Evolutionary conservation across 169 alveolate species (phyloP).

Genomic region (Cystoisospora suis): DNA sequence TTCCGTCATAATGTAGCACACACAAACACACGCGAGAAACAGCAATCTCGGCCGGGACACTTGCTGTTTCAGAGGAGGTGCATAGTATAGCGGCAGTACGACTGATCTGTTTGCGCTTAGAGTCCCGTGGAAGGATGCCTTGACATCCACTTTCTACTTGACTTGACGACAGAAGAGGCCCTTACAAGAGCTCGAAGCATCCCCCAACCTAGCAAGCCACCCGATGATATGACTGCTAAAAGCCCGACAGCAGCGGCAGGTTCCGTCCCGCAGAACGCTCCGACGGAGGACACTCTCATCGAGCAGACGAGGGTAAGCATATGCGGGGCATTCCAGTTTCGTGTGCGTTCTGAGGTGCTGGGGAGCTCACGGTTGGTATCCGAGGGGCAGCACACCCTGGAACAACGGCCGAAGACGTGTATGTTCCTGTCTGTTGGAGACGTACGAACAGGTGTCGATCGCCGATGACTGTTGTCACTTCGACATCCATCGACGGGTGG

Average conservation of each 20-base stretch:
- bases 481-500: not conserved
- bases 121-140: not conserved
- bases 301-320: not conserved
- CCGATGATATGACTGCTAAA: not conserved
- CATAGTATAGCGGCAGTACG: too few relatives aligned
- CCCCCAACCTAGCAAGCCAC: not conserved
- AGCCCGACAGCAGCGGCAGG: too few relatives aligned
- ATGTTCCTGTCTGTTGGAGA: not conserved
- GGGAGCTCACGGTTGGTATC: not conserved
- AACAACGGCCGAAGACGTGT: too few relatives aligned
- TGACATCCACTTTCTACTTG: conserved; percentile 16
- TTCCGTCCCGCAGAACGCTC: not conserved
- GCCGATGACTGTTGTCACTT: conserved; percentile 25
- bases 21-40: too few relatives aligned
- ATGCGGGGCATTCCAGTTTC: not conserved
- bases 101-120: not conserved
- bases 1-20: too few relatives aligned
- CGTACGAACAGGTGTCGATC: not conserved
- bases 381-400: not conserved
- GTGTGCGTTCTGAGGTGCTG: not conserved
- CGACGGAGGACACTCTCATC: not conserved
- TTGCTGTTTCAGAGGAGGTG: too few relatives aligned
- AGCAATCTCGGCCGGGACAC: too few relatives aligned
- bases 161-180: conserved; percentile 2
- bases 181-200: not conserved